Evolutionary conservation across 2,329 filamentous ascomycete genomes (phyloP).

Genomic region (Mycosphaerella arachidis): DNA sequence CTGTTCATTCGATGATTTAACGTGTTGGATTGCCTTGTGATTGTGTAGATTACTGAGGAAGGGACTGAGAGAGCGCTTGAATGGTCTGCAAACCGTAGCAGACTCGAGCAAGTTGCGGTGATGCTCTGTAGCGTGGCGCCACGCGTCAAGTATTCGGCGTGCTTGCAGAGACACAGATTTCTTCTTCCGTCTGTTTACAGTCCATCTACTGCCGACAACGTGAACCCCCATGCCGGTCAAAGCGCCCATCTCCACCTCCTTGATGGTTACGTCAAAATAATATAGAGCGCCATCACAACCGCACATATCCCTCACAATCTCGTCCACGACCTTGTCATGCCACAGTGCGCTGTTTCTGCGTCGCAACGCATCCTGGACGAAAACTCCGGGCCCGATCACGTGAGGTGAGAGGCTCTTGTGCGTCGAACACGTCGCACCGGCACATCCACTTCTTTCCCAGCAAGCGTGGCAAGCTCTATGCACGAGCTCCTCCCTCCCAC

Average conservation of each 20-base stretch:
- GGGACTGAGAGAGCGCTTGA: no score
- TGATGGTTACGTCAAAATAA: neutral
- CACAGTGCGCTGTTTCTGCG: neutral
- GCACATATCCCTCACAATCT: neutral
- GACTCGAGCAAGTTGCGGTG: no score
- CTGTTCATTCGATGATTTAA: neutral
- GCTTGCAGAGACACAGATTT: neutral
- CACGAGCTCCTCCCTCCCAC: neutral
- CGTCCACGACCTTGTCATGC: neutral
- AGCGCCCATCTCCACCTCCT: neutral
- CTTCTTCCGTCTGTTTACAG: neutral
- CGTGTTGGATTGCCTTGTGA: no score
- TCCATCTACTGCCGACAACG: neutral
- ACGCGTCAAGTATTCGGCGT: neutral
- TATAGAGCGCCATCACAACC: neutral
- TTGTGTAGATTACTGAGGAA: no score
- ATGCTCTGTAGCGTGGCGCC: no score
- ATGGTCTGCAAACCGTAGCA: no score
- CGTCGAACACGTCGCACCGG: constrained; percentile 1
- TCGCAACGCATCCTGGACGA: neutral
- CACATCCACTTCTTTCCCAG: neutral
- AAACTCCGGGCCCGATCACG: neutral
- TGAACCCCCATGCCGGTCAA: neutral
- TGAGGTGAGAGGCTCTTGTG: neutral
- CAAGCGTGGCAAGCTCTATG: neutral